A percentile compares a stretch with the other conserved stretches of the same genome.
phyloP scores from a whole-genome alignment of 352 stramenopile species.

The Pythium monospermum region DNA sequence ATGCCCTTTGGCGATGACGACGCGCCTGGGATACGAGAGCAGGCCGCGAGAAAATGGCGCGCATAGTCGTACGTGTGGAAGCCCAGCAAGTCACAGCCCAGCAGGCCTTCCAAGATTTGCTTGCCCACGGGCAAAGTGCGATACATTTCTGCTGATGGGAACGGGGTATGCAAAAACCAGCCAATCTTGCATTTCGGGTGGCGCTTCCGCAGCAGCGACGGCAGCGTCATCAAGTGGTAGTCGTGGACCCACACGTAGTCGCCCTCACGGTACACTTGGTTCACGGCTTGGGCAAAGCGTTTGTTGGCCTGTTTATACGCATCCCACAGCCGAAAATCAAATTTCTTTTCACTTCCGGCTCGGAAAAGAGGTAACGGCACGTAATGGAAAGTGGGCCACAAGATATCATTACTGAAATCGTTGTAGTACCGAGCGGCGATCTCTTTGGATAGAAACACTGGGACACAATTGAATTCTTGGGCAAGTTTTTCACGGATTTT shows the following conservation, averaged over 20 bases:
- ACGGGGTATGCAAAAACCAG: slow-evolving; percentile 88
- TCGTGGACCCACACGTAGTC: slow-evolving; percentile 89
- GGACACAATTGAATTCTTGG: slow-evolving; percentile 85
- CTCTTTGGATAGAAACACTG: slow-evolving; percentile 87
- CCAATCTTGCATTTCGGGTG: slow-evolving; percentile 72
- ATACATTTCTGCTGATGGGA: slow-evolving; percentile 84
- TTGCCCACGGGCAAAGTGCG: slow-evolving; percentile 72
- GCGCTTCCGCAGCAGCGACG: slow-evolving; percentile 66
- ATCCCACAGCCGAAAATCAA: slow-evolving; percentile 86
- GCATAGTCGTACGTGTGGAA: slow-evolving; percentile 89
- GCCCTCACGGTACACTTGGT: slow-evolving; percentile 71
- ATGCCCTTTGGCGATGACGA: slow-evolving; percentile 77
- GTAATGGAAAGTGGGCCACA: slow-evolving; percentile 92
- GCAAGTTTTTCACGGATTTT: slow-evolving; percentile 80
- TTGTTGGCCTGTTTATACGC: slow-evolving; percentile 86
- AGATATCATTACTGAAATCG: slow-evolving; percentile 89
- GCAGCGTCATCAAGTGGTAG: slow-evolving; percentile 87
- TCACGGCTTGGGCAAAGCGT: slow-evolving; percentile 73
- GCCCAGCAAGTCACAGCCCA: slow-evolving; percentile 74
- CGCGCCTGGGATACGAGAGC: slow-evolving; percentile 63
- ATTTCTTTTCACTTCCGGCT: slow-evolving; percentile 88
- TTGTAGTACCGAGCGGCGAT: slow-evolving; percentile 90
- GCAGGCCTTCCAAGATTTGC: slow-evolving; percentile 72
- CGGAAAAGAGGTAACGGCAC: slow-evolving; percentile 85
- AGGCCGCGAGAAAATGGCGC: slow-evolving; percentile 79